Evolutionary conservation across 2,329 filamentous ascomycete genomes (phyloP).

Genomic region (Daldinia sp.): DNA sequence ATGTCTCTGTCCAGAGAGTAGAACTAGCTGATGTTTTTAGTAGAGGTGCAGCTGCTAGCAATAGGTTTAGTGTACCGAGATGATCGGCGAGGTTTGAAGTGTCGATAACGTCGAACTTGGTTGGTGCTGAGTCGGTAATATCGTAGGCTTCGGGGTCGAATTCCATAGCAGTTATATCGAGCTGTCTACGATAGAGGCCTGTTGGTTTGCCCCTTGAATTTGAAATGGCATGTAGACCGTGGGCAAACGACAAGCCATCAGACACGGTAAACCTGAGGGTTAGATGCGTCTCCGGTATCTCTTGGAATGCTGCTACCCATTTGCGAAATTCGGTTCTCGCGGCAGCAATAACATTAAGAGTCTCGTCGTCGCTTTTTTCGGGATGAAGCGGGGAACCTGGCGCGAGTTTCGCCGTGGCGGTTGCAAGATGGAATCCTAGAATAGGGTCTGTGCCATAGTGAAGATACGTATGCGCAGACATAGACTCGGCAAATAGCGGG

Average conservation of each 20-base stretch:
- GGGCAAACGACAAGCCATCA: slow-evolving; percentile 61
- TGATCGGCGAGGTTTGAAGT: slow-evolving; percentile 59
- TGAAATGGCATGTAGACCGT: slow-evolving; percentile 57
- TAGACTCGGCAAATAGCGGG: slow-evolving; percentile 54
- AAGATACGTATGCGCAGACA: slow-evolving; percentile 50
- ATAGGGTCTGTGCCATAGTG: slow-evolving; percentile 61
- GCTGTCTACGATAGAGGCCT: slow-evolving; percentile 54
- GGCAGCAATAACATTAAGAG: slow-evolving; percentile 41
- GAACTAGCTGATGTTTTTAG: slow-evolving; percentile 55
- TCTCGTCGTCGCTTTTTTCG: slow-evolving; percentile 11
- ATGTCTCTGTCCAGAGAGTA: slow-evolving; percentile 58
- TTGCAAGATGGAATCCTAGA: slow-evolving; percentile 65
- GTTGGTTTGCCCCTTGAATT: slow-evolving; percentile 46
- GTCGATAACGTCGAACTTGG: slow-evolving; percentile 64
- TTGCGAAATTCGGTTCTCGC: slow-evolving; percentile 56
- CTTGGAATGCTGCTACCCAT: slow-evolving; percentile 55
- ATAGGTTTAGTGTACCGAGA: slow-evolving; percentile 54
- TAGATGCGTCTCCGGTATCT: slow-evolving; percentile 41
- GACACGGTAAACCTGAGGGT: slow-evolving; percentile 56
- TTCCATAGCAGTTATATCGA: slow-evolving; percentile 50
- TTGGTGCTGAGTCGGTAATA: slow-evolving; percentile 47
- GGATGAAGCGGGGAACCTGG: slow-evolving; percentile 51
- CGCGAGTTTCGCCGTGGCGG: slow-evolving; percentile 52
- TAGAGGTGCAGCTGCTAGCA: slow-evolving; percentile 57
- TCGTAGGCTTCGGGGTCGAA: slow-evolving; percentile 56